These are phyloP conservation scores for Glonium stellatum DNA, from an alignment of 495 filamentous ascomycete genomes.

Conservation along the genomic window DNA sequence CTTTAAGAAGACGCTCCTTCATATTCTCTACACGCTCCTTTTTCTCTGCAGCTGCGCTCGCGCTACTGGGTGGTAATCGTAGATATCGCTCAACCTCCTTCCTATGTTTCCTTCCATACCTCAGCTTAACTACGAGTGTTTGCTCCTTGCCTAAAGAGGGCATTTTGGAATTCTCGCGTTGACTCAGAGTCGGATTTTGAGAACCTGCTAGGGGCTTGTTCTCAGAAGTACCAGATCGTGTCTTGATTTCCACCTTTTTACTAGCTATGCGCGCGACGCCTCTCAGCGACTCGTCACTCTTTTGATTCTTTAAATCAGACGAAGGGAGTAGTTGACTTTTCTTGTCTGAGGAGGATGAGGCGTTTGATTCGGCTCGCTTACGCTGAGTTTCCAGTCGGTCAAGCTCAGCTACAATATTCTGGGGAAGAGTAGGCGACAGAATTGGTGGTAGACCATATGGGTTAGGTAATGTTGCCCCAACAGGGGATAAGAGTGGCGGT, in stretches of 20 bases:
- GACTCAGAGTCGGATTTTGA: not conserved
- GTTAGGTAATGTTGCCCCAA: constrained; percentile 10
- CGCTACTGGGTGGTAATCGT: constrained; percentile 11
- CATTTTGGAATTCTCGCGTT: not conserved
- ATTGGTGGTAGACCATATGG: constrained; percentile 24
- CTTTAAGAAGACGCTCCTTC: not conserved
- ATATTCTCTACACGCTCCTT: constrained; percentile 13
- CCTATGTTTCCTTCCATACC: constrained; percentile 13
- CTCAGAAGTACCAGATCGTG: not conserved
- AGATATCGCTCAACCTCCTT: constrained; percentile 10
- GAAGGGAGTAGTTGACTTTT: constrained; percentile 19
- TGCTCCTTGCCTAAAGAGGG: not conserved
- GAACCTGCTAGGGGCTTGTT: not conserved
- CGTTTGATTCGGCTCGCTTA: constrained; percentile 26
- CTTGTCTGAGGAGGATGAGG: constrained; percentile 20
- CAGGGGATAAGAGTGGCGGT: constrained; percentile 23
- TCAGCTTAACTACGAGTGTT: constrained; percentile 23
- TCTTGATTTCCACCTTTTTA: constrained; percentile 1
- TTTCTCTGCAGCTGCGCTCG: constrained; percentile 4
- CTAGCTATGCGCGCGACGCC: not conserved
- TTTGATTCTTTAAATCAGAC: constrained; percentile 9
- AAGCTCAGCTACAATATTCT: constrained; percentile 23
- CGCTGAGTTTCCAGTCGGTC: constrained; percentile 22
- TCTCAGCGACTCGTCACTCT: constrained; percentile 10
- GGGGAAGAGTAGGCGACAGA: constrained; percentile 26